These are phyloP conservation scores for Luffa aegyptiaca DNA, from an alignment of 306 rosid genomes.

Conservation along the genomic window DNA sequence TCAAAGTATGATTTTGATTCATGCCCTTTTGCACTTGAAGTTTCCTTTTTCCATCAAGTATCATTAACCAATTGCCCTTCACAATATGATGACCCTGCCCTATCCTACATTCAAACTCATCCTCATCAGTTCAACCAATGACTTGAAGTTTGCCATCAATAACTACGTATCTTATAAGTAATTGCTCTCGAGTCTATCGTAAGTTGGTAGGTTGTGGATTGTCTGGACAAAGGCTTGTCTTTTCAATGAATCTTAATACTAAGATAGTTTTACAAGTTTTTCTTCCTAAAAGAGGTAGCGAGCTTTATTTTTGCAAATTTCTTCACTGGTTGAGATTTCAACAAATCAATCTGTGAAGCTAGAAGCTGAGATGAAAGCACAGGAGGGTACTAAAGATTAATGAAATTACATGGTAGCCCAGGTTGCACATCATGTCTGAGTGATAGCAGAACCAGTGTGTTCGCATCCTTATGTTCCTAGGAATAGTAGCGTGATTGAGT, in stretches of 20 bases:
- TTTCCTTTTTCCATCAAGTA: neutral
- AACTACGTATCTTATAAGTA: neutral
- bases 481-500: neutral
- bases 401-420: neutral
- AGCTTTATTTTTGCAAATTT: neutral
- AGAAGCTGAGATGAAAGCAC: neutral
- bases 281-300: neutral
- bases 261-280: neutral
- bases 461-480: neutral
- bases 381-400: neutral
- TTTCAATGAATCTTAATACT: neutral
- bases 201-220: neutral
- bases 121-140: neutral
- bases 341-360: neutral
- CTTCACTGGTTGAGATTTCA: neutral
- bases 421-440: neutral
- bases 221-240: neutral
- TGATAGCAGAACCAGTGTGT: neutral
- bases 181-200: neutral
- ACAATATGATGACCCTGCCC: neutral
- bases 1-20: neutral
- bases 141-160: neutral
- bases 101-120: neutral
- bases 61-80: neutral
- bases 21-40: neutral